These are phyloP conservation scores for Dictyostelium citrinum DNA, from an alignment of 78 protist genomes.

Conservation along the genomic window DNA sequence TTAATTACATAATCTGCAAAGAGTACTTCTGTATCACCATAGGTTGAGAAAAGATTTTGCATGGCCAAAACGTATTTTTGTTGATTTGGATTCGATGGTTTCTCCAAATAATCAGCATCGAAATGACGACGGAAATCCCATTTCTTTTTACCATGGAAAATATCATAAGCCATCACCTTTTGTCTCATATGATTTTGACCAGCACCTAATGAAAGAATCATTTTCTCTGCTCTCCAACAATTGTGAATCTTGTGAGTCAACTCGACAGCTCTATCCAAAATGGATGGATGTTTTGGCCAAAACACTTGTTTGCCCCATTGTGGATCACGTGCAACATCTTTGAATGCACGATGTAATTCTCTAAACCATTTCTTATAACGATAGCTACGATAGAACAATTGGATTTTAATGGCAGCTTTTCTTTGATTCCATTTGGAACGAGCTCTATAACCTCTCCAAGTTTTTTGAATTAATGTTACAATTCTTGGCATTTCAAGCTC, in stretches of 20 bases:
- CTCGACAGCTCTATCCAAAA: constrained; percentile 19
- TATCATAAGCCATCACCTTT: constrained; percentile 73
- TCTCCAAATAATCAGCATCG: constrained; percentile 80
- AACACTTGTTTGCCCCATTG: constrained; percentile 25
- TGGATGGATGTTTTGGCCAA: constrained; percentile 70
- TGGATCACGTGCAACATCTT: constrained; percentile 30
- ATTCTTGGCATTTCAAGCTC: constrained; percentile 71
- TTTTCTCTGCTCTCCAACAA: constrained; percentile 77
- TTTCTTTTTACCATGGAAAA: constrained; percentile 59
- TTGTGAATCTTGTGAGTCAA: constrained; percentile 63
- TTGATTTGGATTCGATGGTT: constrained; percentile 65
- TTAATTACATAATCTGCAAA: constrained; percentile 86
- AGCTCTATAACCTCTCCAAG: constrained; percentile 73
- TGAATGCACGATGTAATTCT: constrained; percentile 35
- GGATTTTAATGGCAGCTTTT: constrained; percentile 66
- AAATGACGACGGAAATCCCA: constrained; percentile 66
- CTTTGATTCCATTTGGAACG: constrained; percentile 41
- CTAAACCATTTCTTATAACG: constrained; percentile 50
- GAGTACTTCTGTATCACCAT: constrained; percentile 72
- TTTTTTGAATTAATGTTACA: constrained; percentile 80
- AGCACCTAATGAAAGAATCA: constrained; percentile 48
- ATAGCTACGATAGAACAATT: constrained; percentile 56
- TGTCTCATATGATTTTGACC: constrained; percentile 73
- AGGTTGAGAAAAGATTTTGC: constrained; percentile 63
- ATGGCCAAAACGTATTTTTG: constrained; percentile 68